phyloP scores from a whole-genome alignment of 768 basidiomycete genomes.

The Leccinum boreale region DNA sequence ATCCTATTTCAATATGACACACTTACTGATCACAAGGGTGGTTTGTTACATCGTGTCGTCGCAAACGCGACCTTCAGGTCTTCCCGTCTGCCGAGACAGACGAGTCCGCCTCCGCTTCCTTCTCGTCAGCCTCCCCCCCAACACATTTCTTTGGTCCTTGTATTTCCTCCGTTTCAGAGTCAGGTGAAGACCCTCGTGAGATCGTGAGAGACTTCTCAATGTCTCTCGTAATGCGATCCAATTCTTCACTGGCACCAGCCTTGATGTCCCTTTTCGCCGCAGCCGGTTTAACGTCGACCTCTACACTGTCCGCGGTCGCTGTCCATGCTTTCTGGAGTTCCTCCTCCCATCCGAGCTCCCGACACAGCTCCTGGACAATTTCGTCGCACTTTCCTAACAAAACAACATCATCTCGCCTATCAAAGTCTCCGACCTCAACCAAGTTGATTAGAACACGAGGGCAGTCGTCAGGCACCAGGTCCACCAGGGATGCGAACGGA shows the following conservation, averaged over 20 bases:
- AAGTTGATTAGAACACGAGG: conserved; percentile 90
- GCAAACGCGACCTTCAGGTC: not conserved
- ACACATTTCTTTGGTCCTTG: not conserved
- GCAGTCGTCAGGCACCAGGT: conserved; percentile 49
- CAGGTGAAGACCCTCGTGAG: conserved; percentile 4
- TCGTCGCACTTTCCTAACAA: conserved; percentile 72
- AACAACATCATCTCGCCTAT: conserved; percentile 56
- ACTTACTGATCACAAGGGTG: not conserved
- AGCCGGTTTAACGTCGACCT: conserved; percentile 7
- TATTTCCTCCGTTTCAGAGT: not conserved
- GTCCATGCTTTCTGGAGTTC: conserved; percentile 57
- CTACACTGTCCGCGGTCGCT: conserved; percentile 39
- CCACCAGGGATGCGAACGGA: conserved; percentile 80
- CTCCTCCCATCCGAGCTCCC: conserved; percentile 71
- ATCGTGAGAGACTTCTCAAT: conserved; percentile 21
- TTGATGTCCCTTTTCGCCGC: conserved; percentile 6
- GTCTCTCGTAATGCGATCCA: conserved; percentile 26
- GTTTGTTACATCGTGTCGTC: not conserved
- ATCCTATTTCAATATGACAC: not conserved
- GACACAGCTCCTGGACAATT: conserved; percentile 56
- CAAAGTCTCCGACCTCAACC: conserved; percentile 71
- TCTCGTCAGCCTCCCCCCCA: not conserved
- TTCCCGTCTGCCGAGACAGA: conserved; percentile 7
- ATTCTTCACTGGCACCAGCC: conserved; percentile 16
- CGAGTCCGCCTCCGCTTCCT: not conserved